Percentiles rank a stretch among this genome's conserved stretches.
These are phyloP conservation scores for Exophiala bonariae DNA, from an alignment of 2,329 filamentous ascomycete genomes.

Conservation along the genomic window DNA sequence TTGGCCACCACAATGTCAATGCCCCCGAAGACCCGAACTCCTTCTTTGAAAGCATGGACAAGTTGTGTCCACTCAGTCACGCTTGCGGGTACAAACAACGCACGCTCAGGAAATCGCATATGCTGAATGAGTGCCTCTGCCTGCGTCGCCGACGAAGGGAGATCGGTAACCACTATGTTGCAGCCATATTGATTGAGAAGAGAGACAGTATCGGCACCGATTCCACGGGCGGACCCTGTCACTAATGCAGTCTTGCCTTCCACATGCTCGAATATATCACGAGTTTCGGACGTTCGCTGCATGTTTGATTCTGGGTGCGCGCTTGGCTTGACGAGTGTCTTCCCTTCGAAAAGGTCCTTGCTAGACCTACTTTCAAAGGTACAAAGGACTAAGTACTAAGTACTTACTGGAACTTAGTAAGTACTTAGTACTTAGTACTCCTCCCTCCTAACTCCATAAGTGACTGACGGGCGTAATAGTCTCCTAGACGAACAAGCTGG, in stretches of 20 bases:
- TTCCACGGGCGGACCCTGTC: slow-evolving; percentile 46
- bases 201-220: slow-evolving; percentile 45
- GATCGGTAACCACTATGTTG: slow-evolving; percentile 35
- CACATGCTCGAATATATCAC: background rate
- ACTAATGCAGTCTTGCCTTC: slow-evolving; percentile 43
- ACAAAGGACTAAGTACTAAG: no score
- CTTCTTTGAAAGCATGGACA: slow-evolving; percentile 34
- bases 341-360: no score
- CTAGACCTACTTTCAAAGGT: no score
- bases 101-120: slow-evolving; percentile 26
- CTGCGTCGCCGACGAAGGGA: slow-evolving; percentile 31
- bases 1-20: slow-evolving; percentile 46
- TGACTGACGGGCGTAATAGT: no score
- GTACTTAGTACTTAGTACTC: no score
- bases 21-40: slow-evolving; percentile 35
- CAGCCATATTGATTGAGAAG: slow-evolving; percentile 47
- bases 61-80: slow-evolving; percentile 40
- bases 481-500: no score
- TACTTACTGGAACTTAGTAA: no score
- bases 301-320: no score
- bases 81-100: slow-evolving; percentile 37
- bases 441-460: no score
- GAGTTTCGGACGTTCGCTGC: background rate
- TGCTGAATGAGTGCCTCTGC: slow-evolving; percentile 39
- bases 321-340: no score